Conservation (phyloP, 1,139 yeast genomes). For the Nakaseomyces nivariensis region DNA sequence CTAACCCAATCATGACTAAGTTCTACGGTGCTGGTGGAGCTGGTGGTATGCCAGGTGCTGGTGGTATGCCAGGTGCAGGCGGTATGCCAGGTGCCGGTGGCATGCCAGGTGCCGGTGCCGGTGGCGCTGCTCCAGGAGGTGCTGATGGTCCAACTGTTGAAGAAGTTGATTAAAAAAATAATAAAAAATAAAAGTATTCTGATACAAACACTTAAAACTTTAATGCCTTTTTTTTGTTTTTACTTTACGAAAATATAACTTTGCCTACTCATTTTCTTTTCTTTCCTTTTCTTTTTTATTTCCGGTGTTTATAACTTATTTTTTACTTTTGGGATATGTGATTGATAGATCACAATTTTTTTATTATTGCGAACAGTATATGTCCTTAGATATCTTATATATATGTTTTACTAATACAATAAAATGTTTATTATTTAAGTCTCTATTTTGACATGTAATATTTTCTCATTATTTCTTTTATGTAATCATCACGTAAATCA, state of each 20-base stretch:
- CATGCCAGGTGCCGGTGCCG: slow-evolving; percentile 13
- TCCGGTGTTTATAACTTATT: neutral
- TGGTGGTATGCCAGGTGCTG: slow-evolving; percentile 40
- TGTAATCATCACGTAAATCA: neutral
- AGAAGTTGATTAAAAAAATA: slow-evolving; percentile 45
- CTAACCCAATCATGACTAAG: slow-evolving; percentile 55
- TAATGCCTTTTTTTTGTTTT: no score
- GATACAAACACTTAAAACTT: neutral
- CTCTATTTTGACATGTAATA: no score
- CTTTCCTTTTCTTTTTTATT: neutral
- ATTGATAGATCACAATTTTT: neutral
- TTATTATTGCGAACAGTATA: neutral
- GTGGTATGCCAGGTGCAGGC: slow-evolving; percentile 31
- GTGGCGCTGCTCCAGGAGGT: slow-evolving; percentile 31
- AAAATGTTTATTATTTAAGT: neutral
- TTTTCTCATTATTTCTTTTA: neutral
- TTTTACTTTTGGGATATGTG: neutral
- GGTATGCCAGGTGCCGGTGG: slow-evolving; percentile 14
- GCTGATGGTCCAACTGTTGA: slow-evolving; percentile 57
- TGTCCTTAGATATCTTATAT: no score
- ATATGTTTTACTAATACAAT: neutral
- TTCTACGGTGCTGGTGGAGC: slow-evolving; percentile 47
- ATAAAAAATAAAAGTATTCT: no score
- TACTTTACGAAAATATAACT: no score
- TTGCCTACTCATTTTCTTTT: neutral